Base-by-base conservation (phyloP, 2,329 filamentous ascomycete genomes). In the Lasiodiplodia citricola region DNA sequence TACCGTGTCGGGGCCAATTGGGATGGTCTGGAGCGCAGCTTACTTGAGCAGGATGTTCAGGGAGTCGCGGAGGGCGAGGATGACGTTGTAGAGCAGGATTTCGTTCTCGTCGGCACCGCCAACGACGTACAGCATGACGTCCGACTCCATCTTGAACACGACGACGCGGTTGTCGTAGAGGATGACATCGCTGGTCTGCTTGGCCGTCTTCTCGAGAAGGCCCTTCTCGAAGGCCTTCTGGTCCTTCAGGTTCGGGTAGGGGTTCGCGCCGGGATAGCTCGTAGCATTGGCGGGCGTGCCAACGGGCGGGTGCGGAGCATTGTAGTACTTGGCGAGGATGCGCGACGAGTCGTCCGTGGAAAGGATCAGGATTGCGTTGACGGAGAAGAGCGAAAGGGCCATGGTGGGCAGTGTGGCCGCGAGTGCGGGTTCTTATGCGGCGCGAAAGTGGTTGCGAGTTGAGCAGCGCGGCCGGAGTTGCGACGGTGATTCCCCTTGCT, bases 191-290 rank as follows among this genome's bases (percentile, higher is more conserved):
- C 92, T 93, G 16, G 89, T 94, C 83, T 96, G 93, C 86, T 98
- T 99, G 73, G 92, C 91, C 18, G 96, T 98, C 87, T 99, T 98
- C 77, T 97, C 78, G 70, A 97, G 84, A 50, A 99, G 87, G 6
- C 94, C 96, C 84, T 97, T 97, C 82, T 99, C 96, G 77, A 99
- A 99, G 2, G 92, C 88, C 81, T 96, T 97, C 83, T 99, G 96
- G 75, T 96, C 90, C 85, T 97, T 97, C 68, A 96, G 83, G 69
- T 93, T 93, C 69, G 92, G 86, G 82, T 97, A 98, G 25, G 94
- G 93, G 78, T 92, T 93, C 72, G 87, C 87, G 76, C 87, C 87
- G 56, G 87, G 87, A 75, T 86, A 87, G 77, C 87, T 83, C 73
- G 82, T 83, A 65, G 87, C 83, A 74, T 87, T 85, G 73, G 85